Evolutionary conservation across 1,284 basidiomycete species (phyloP).

Genomic region (Wolfiporia cocos): DNA sequence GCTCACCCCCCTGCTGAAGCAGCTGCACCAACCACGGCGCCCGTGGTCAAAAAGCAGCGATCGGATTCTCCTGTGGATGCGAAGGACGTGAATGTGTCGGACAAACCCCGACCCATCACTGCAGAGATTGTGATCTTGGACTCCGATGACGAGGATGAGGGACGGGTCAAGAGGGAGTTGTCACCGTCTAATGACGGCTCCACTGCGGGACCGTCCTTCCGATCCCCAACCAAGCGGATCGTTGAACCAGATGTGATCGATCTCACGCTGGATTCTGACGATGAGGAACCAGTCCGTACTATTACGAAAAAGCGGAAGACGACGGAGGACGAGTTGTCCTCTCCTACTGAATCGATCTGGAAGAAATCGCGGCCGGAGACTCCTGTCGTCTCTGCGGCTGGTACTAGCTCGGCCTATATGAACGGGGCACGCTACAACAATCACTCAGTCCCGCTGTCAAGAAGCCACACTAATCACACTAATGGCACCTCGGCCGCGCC

Average conservation of each 20-base stretch:
- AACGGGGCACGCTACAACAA: constrained; percentile 13
- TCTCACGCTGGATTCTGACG: constrained; percentile 72
- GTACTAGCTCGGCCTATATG: constrained; percentile 3
- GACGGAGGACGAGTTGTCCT: constrained; percentile 42
- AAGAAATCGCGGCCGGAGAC: constrained; percentile 59
- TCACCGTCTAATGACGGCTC: constrained; percentile 51
- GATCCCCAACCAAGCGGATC: constrained; percentile 24
- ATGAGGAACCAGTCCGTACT: constrained; percentile 39
- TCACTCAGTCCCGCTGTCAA: too few relatives aligned
- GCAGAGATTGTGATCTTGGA: constrained; percentile 71
- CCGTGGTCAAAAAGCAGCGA: constrained; percentile 12
- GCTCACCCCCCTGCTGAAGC: constrained; percentile 34
- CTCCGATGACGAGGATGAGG: constrained; percentile 71
- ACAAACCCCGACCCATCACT: constrained; percentile 38
- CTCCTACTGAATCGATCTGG: constrained; percentile 62
- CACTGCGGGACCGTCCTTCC: constrained; percentile 20
- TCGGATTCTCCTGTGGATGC: constrained; percentile 24
- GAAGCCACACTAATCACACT: too few relatives aligned
- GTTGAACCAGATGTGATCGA: constrained; percentile 59
- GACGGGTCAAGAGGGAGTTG: constrained; percentile 65
- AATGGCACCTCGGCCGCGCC: too few relatives aligned
- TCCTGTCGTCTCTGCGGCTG: neutral
- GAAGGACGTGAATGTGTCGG: constrained; percentile 26
- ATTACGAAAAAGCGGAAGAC: constrained; percentile 39
- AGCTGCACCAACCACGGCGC: constrained; percentile 28